Conservation (phyloP, 192 early-diverging fungal genomes). For the Chytriomyces sp. region DNA sequence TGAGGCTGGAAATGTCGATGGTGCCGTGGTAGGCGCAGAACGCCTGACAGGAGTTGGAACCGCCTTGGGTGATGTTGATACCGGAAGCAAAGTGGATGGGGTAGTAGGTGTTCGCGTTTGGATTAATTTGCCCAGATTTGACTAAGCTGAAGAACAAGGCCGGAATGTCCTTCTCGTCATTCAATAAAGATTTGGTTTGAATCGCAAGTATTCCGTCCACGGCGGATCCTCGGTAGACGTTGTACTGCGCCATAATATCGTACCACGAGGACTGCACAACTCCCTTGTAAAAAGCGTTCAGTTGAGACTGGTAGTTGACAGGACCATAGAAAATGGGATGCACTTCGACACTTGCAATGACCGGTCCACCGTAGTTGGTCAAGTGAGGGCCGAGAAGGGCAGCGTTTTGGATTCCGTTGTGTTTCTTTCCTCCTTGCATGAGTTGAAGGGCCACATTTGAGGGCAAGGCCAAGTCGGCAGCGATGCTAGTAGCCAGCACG, state of each 20-base stretch:
- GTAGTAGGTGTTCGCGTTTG: constrained; percentile 36
- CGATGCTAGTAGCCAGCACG: too few species aligned
- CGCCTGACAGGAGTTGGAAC: too few species aligned
- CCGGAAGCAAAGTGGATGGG: constrained; percentile 33
- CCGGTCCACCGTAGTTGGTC: too few species aligned
- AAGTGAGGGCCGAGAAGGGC: too few species aligned
- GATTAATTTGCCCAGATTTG: constrained; percentile 2
- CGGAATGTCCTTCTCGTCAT: too few species aligned
- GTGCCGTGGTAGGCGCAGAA: constrained; percentile 11
- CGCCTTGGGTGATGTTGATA: constrained; percentile 25
- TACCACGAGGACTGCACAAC: too few species aligned
- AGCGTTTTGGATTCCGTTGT: too few species aligned
- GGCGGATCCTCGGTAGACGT: too few species aligned
- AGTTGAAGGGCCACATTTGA: too few species aligned
- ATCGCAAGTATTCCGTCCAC: neutral
- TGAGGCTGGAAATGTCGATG: neutral
- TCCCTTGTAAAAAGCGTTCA: constrained; percentile 30
- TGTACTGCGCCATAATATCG: too few species aligned
- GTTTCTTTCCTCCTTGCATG: too few species aligned
- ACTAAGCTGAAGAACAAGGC: neutral
- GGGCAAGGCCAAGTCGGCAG: too few species aligned
- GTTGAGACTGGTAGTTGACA: constrained; percentile 12
- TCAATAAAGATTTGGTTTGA: neutral
- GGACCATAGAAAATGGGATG: constrained; percentile 26
- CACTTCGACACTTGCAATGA: constrained; percentile 26